These are phyloP conservation scores for Orbilia brochopaga DNA, from an alignment of 2,329 filamentous ascomycete genomes.

Conservation along the genomic window DNA sequence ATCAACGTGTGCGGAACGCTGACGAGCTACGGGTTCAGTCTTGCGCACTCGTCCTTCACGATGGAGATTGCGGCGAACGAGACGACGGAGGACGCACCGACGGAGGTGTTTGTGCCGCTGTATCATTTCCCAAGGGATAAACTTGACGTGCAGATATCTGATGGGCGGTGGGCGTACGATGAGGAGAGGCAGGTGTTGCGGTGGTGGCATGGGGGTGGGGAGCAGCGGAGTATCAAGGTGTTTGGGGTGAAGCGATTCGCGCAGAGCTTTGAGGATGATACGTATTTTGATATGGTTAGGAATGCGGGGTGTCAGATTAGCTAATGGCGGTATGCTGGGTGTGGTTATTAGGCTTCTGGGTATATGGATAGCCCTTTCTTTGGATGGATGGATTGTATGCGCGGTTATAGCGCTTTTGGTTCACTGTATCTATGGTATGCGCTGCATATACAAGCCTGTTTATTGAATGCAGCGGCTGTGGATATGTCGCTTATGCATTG, in stretches of 20 bases:
- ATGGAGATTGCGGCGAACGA: constrained; percentile 71
- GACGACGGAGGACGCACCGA: constrained; percentile 71
- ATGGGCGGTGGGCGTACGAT: constrained; percentile 89
- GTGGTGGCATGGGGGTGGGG: constrained; percentile 92
- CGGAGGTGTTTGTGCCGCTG: constrained; percentile 83
- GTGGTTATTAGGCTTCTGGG: too few species aligned
- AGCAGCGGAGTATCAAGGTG: constrained; percentile 82
- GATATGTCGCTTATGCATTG: too few species aligned
- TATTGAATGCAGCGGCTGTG: too few species aligned
- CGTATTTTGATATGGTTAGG: constrained; percentile 70
- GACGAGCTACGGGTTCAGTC: constrained; percentile 76
- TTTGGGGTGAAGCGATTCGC: constrained; percentile 69
- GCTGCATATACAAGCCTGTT: too few species aligned
- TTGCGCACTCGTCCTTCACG: constrained; percentile 77
- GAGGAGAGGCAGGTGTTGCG: constrained; percentile 78
- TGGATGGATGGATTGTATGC: too few species aligned
- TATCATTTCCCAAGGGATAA: constrained; percentile 85
- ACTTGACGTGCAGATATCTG: constrained; percentile 75
- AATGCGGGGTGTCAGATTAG: constrained; percentile 62
- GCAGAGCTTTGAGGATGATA: constrained; percentile 72
- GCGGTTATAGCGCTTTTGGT: too few species aligned
- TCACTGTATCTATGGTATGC: too few species aligned
- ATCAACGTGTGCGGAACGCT: constrained; percentile 76
- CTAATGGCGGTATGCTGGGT: constrained; percentile 56
- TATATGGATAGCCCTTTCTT: too few species aligned